Base-by-base conservation (phyloP, 108 stramenopile genomes). In the Cyclotella sp. region DNA sequence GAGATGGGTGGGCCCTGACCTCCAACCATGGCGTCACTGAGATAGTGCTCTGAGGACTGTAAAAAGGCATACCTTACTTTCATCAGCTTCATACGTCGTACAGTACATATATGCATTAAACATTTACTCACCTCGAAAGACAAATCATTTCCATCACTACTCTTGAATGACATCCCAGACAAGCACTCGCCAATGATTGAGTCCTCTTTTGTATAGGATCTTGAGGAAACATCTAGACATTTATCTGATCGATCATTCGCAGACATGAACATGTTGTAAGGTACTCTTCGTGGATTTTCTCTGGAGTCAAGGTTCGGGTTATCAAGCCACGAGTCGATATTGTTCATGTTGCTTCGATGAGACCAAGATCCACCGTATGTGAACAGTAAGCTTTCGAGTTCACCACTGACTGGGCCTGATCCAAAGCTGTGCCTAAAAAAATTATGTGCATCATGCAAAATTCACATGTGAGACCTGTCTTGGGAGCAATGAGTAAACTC, bases 341-440 rank as follows among this genome's bases (percentile, higher is more conserved):
- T 19, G 24, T 62, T 15, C 2, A 62, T 62, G 0, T 62, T 40
- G 7, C 30, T 19, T 2, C 34, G 8, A 0, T 26, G 14, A 40
- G 60, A 62, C 60, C 60, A 62, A 30, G 34, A 30, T 15, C 60
- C 60, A 40, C 60, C 60, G 24, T 19, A 62, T 15, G 60, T 62
- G 34, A 41, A 62, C 13, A 62, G 60, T 8, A 62, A 11, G 19
- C 39, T 62, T 40, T 62, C 60, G 22, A 62, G 60, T 1, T 62
- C 60, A 39, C 60, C 60, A 10, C 60, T 40, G 3, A 62, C 60
- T 19, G 14, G n/a, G 14, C 60, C 60, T 10, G n/a, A 24, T 3
- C 60, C 60, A 40, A 62, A 40, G 30, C 24, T 62, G 60, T 62
- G 60, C 19, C 60, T 62, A 30, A 6, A 40, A 6, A 62, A 3